Conservation (phyloP, 2,329 filamentous ascomycete genomes). For the Microdochium nivale region DNA sequence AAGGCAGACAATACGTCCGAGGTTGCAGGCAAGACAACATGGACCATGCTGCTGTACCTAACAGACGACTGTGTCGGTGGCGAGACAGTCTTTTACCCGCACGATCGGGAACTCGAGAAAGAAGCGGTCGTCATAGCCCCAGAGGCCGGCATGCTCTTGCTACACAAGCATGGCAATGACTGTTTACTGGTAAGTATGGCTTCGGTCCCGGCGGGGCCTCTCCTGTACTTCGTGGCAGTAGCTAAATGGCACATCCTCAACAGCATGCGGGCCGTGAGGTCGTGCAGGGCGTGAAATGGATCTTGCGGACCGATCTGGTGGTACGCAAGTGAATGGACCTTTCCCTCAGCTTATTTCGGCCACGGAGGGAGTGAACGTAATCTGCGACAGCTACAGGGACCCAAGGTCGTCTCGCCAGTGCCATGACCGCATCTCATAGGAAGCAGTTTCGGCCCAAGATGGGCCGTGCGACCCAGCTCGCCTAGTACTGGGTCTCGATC, state of each 20-base stretch:
- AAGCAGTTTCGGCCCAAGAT: too few species aligned
- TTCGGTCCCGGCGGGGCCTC: neutral
- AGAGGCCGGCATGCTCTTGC: conserved; percentile 75
- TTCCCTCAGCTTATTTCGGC: neutral
- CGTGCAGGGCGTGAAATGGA: conserved; percentile 77
- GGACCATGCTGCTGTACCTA: conserved; percentile 84
- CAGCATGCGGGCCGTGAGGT: conserved; percentile 80
- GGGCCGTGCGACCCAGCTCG: too few species aligned
- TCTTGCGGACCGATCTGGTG: conserved; percentile 76
- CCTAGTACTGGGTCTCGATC: too few species aligned
- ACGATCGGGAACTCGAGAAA: conserved; percentile 44
- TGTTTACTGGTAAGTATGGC: conserved; percentile 58
- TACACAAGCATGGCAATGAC: conserved; percentile 83
- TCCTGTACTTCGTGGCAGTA: neutral
- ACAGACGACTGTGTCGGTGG: conserved; percentile 77
- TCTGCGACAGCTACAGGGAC: too few species aligned
- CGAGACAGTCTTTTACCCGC: conserved; percentile 86
- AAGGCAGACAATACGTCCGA: conserved; percentile 25
- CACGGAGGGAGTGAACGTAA: neutral
- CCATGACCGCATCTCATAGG: too few species aligned
- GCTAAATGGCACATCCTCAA: conserved; percentile 30
- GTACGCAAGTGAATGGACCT: conserved; percentile 37
- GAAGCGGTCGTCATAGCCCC: conserved; percentile 65
- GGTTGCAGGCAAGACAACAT: conserved; percentile 63
- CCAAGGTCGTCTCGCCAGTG: too few species aligned